Base-by-base conservation (phyloP, 768 basidiomycete genomes). In the Goffeauzyma gilvescens region DNA sequence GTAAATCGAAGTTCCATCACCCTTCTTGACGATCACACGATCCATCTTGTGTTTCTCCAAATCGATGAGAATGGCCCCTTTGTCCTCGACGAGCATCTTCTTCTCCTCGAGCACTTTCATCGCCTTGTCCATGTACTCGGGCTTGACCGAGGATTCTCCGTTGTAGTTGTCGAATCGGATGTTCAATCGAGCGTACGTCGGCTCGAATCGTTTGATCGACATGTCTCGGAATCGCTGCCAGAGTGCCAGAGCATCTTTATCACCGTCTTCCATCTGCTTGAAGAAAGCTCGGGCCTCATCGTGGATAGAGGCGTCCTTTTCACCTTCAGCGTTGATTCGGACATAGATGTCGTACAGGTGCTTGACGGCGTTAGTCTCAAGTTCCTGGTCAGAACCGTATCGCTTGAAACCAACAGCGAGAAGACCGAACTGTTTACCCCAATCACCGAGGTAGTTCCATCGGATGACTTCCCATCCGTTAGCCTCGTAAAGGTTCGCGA, bases 371-470 rank as follows among this genome's bases (percentile, higher is more conserved):
- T 98, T 81, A 50, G 72, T 72, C 59, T 80, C 72, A 8, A 98
- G 74, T 52, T 76, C 76, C 54, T 80, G 80, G 50, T 80, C 73
- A 3, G 76, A 78, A 7, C 90, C 93, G 54, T 90, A 90, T 58
- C 81, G 80, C 58, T 89, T 79, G 55, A 81, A 95, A 0, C 90
- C 90, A 37, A 79, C 73, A 0, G 86, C 81, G 42, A 95, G 80
- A 62, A 93, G 63, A 23, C 87, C 86, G 28, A 85, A 87, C 72
- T 95, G 90, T 31, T 87, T 95, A 18, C 90, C 90, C 90, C 89
- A 96, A 58, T 95, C 90, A 2, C 90, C 90, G 13, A 95, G 73
- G 61, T 98, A 98, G 62, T 98, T 98, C 65, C 95, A 68, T 2
- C 80, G 72, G 27, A 74, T 64, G n/a, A 89, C 86, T 6, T 85